Evolutionary conservation across 345 rosid genomes (phyloP).

Genomic region (Brassica incana): DNA sequence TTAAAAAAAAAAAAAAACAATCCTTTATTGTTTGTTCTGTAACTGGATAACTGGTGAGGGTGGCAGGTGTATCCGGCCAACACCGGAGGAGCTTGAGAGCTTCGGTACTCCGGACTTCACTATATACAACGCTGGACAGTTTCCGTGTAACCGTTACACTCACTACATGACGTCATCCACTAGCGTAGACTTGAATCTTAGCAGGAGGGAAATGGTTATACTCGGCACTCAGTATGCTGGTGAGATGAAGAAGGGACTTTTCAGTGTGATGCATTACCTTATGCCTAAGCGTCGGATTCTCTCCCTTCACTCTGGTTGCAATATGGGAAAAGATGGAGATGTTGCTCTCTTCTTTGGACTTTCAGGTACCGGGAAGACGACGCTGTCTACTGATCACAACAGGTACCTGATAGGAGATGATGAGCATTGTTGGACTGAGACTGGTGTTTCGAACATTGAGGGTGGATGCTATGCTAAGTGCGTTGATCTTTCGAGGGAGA

Average conservation of each 20-base stretch:
- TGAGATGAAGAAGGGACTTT: slow-evolving; percentile 99
- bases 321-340: slow-evolving; percentile 97
- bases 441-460: slow-evolving; percentile 95
- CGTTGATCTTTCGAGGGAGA: slow-evolving; percentile 86
- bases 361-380: slow-evolving; percentile 98
- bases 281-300: slow-evolving; percentile 98
- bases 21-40: not conserved
- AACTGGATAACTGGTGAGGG: slow-evolving; percentile 63
- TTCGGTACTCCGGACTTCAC: slow-evolving; percentile 99
- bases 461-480: slow-evolving; percentile 99
- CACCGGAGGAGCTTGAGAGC: slow-evolving; percentile 94
- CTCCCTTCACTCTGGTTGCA: slow-evolving; percentile 97
- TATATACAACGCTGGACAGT: slow-evolving; percentile 97
- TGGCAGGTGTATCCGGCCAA: slow-evolving; percentile 99
- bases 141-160: slow-evolving; percentile 97
- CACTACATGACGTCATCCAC: slow-evolving; percentile 99
- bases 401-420: slow-evolving; percentile 93
- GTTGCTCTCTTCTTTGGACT: slow-evolving; percentile 99
- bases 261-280: slow-evolving; percentile 98
- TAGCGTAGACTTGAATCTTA: slow-evolving; percentile 90
- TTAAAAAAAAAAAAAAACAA: slow-evolving; percentile 1
- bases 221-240: slow-evolving; percentile 98
- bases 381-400: slow-evolving; percentile 92
- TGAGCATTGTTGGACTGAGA: slow-evolving; percentile 93
- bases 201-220: slow-evolving; percentile 97